Evolutionary conservation across 139 green algal genomes (phyloP).

Genomic region (Dunaliella sp.): DNA sequence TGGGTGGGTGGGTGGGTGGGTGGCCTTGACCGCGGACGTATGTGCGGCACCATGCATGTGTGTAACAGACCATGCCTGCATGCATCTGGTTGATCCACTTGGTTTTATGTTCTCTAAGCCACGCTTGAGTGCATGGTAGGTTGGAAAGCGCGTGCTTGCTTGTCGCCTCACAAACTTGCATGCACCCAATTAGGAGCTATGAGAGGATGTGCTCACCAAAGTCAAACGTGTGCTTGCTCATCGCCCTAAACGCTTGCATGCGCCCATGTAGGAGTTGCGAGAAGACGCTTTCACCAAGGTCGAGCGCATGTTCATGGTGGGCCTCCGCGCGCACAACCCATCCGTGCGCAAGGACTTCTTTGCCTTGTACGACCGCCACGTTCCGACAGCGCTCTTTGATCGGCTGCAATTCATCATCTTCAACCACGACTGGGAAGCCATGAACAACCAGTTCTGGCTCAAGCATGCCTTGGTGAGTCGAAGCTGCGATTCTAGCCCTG

Average conservation of each 20-base stretch:
- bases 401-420: constrained; percentile 90
- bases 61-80: not conserved
- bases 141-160: no score
- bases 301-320: constrained; percentile 87
- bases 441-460: constrained; percentile 90
- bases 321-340: constrained; percentile 73
- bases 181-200: no score
- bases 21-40: no score
- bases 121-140: no score
- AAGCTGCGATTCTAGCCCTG: not conserved
- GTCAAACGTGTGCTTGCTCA: no score
- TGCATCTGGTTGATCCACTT: no score
- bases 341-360: constrained; percentile 73
- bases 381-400: constrained; percentile 76
- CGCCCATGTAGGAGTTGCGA: constrained; percentile 43
- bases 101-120: no score
- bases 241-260: no score
- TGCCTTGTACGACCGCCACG: constrained; percentile 73
- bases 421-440: constrained; percentile 89
- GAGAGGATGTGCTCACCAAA: no score
- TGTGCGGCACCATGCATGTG: no score
- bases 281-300: constrained; percentile 84
- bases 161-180: no score
- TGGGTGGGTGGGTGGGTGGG: no score
- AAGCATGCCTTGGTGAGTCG: constrained; percentile 81